These are phyloP conservation scores for Hypholoma sublateritium DNA, from an alignment of 768 basidiomycete genomes.

Conservation along the genomic window DNA sequence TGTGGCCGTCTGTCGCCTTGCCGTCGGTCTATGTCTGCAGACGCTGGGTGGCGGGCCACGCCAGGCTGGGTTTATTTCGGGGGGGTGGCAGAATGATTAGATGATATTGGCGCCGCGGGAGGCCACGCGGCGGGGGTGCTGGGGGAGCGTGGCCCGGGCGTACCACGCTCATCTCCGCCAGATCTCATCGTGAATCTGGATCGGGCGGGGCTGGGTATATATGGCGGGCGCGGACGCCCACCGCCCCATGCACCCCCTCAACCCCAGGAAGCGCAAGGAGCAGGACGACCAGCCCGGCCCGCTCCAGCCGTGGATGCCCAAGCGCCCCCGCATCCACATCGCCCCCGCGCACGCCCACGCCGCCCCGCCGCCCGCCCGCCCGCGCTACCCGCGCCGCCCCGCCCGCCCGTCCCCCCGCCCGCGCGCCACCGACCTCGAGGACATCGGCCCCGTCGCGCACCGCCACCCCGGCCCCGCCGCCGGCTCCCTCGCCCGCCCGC, in stretches of 20 bases:
- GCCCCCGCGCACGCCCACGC: not conserved
- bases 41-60: too few relatives aligned
- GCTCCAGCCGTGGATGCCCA: not conserved
- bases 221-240: not conserved
- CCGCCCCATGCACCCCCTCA: conserved; percentile 25
- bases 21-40: too few relatives aligned
- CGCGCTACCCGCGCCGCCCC: conserved; percentile 25
- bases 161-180: conserved; percentile 36
- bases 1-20: too few relatives aligned
- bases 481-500: conserved; percentile 40
- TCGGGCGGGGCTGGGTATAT: too few relatives aligned
- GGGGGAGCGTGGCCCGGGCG: conserved; percentile 15
- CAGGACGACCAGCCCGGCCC: not conserved
- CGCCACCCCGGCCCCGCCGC: conserved; percentile 43
- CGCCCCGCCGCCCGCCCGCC: not conserved
- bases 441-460: conserved; percentile 43
- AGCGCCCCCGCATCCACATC: not conserved
- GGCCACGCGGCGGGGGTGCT: conserved; percentile 1
- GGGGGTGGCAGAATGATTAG: too few relatives aligned
- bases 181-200: too few relatives aligned
- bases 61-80: too few relatives aligned
- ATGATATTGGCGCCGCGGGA: not conserved
- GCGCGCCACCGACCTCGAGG: conserved; percentile 37
- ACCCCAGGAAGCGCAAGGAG: conserved; percentile 3
- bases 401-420: conserved; percentile 30